phyloP scores from a whole-genome alignment of 1,284 basidiomycete species.

The Malassezia furfur region DNA sequence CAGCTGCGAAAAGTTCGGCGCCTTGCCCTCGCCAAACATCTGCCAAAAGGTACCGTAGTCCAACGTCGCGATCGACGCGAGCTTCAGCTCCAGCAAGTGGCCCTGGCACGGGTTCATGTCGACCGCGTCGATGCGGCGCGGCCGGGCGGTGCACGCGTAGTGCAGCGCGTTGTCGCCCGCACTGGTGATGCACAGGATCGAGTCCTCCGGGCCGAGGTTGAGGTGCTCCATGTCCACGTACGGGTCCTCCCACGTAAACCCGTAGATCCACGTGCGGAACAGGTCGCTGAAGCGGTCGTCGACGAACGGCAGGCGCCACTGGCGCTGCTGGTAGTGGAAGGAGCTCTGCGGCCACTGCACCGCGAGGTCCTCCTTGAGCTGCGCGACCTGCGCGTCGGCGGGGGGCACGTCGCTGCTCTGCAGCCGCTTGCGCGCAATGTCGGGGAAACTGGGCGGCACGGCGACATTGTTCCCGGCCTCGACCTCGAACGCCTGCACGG shows the following conservation, averaged over 20 bases:
- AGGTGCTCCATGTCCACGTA: conserved; percentile 65
- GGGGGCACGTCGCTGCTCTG: conserved; percentile 19
- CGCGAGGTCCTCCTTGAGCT: conserved; percentile 38
- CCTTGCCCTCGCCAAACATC: conserved; percentile 63
- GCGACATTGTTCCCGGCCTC: conserved; percentile 58
- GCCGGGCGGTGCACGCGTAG: conserved; percentile 63
- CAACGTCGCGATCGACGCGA: conserved; percentile 59
- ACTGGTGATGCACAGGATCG: conserved; percentile 66
- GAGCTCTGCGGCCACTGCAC: conserved; percentile 55
- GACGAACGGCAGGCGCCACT: conserved; percentile 62
- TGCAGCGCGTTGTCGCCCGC: conserved; percentile 75
- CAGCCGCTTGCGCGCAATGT: conserved; percentile 39
- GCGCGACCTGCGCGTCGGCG: conserved; percentile 3
- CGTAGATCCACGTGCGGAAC: conserved; percentile 66
- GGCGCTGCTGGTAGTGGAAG: conserved; percentile 64
- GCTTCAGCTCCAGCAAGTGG: conserved; percentile 68
- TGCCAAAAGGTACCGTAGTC: conserved; percentile 62
- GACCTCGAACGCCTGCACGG: conserved; percentile 61
- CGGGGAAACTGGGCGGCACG: conserved; percentile 45
- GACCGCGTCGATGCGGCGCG: conserved; percentile 60
- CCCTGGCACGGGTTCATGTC: conserved; percentile 64
- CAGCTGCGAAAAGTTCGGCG: conserved; percentile 58
- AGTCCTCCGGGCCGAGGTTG: conserved; percentile 58
- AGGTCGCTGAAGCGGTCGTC: conserved; percentile 64
- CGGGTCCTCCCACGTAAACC: conserved; percentile 72